A percentile compares a stretch with the other conserved stretches of the same genome.
Conservation (phyloP, 2,329 filamentous ascomycete species). For the Paraphaeosphaeria sporulosa region DNA sequence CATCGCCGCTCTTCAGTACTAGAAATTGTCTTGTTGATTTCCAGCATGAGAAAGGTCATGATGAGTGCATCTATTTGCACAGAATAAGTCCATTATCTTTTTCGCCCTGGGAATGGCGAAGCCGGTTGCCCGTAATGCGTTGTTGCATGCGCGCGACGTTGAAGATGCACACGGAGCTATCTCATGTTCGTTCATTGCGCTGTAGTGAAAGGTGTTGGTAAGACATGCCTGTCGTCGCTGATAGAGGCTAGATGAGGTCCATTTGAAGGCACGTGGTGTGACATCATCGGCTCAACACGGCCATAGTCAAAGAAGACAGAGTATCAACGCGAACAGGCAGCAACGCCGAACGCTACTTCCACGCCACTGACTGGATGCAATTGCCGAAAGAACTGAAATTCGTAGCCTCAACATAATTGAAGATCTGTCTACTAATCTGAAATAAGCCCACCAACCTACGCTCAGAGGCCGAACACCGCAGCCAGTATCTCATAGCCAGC, state of each 20-base stretch:
- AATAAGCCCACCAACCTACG: not conserved
- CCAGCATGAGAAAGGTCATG: too few species aligned
- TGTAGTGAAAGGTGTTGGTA: not conserved
- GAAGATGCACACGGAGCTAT: too few species aligned
- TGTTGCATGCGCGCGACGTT: too few species aligned
- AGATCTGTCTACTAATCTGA: not conserved
- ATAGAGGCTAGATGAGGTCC: not conserved
- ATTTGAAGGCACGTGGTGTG: constrained; percentile 26
- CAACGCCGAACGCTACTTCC: constrained; percentile 17
- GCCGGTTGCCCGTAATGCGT: too few species aligned
- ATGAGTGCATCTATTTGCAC: too few species aligned
- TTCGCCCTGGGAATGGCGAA: too few species aligned
- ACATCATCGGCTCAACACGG: constrained; percentile 40
- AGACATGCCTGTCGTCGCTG: not conserved
- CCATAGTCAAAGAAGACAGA: constrained; percentile 30
- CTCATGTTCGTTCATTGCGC: too few species aligned
- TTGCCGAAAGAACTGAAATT: not conserved
- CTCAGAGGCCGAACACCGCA: not conserved
- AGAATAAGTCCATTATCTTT: too few species aligned
- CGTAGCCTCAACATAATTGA: not conserved
- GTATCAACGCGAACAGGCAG: constrained; percentile 31
- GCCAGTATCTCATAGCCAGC: not conserved
- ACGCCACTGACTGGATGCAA: not conserved
- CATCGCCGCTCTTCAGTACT: too few species aligned
- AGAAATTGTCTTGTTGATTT: too few species aligned